Evolutionary conservation across 805 yeast genomes (phyloP), one percentile per base, ranked within the genome.

Genomic region (Saccharomycopsis fodiens): DNA sequence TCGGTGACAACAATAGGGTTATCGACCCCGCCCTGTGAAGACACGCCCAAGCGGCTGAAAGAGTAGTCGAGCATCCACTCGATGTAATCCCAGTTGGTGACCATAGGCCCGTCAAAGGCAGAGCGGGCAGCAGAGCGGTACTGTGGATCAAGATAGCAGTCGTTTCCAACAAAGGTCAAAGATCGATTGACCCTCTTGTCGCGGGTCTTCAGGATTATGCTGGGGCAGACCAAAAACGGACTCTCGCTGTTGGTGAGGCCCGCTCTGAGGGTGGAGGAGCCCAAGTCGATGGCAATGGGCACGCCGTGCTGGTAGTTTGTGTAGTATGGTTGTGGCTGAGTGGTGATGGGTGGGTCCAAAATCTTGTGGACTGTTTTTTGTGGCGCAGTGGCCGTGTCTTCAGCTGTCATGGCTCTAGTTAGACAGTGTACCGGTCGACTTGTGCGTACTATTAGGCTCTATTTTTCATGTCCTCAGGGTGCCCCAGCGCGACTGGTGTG

Each of bases 241-340:
- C 60, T 47, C 3, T 50, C 13, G 1, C 62, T 44, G 39, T 68
- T 71, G 13, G 79, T 69, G 45, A 78, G 64, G 0, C 94, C 94
- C 1, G 78, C 70, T 55, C 83, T 71, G 36, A 78, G 64, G 21
- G 66, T 60, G 39, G 76, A 69, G 5, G 86, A 65, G 1, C 97
- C 98, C 45, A 93, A 69, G 64, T 93, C 99, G 7, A 93, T 68
- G 12, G 91, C 96, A 44, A 93, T 84, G 2, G 98, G 97, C 1
- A 72, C 69, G 2, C 76, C 76, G 1, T 65, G 41, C 34, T 63
- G 57, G 64, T 82, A 82, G 41, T 68, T 66, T 13, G 62, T 44
- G 53, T 66, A 63, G 61, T 76, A 69, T 0, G 77, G 73, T 58
- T 76, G 78, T 2, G 72, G 61, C 1, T 52, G 5, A 16, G n/a